These are phyloP conservation scores for Wickerhamomyces sp. DNA, from an alignment of 1,139 yeast species.

Conservation along the genomic window DNA sequence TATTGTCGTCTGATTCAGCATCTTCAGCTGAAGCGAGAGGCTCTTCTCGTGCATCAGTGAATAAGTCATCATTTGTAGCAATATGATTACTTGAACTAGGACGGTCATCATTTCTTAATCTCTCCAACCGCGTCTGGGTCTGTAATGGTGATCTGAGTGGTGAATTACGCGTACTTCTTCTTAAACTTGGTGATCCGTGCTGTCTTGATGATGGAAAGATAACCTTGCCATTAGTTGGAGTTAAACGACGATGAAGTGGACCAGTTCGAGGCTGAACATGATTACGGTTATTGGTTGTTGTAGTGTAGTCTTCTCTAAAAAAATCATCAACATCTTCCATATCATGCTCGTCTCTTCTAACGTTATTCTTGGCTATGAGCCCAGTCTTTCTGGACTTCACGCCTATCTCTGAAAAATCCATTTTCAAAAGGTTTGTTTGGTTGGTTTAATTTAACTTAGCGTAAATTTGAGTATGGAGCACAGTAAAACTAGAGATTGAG, in stretches of 20 bases:
- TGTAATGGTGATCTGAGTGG: constrained; percentile 16
- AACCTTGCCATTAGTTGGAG: constrained; percentile 10
- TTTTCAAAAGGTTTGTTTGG: constrained; percentile 6
- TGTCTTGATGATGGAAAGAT: constrained; percentile 9
- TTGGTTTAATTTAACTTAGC: not conserved
- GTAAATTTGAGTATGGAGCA: too few relatives aligned
- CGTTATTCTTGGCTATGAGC: constrained; percentile 43
- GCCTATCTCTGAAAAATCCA: constrained; percentile 52
- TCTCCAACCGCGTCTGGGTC: constrained; percentile 5
- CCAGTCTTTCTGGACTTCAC: constrained; percentile 59
- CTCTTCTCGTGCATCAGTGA: constrained; percentile 13
- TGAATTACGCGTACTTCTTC: constrained; percentile 2
- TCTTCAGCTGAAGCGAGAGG: constrained; percentile 14
- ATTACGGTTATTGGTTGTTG: constrained; percentile 6
- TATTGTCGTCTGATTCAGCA: constrained; percentile 17
- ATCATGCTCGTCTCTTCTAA: constrained; percentile 60
- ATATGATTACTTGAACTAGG: not conserved
- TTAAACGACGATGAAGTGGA: constrained; percentile 9
- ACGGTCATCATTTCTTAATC: not conserved
- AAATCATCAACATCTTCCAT: constrained; percentile 81
- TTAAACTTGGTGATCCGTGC: constrained; percentile 3
- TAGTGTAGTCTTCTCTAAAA: constrained; percentile 44
- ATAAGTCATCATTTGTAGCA: constrained; percentile 7
- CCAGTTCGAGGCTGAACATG: too few relatives aligned
- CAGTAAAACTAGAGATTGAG: too few relatives aligned